Evolutionary conservation across 306 rosid species (phyloP), one percentile per base, ranked within the genome.

Genomic region (Fagus crenata): DNA sequence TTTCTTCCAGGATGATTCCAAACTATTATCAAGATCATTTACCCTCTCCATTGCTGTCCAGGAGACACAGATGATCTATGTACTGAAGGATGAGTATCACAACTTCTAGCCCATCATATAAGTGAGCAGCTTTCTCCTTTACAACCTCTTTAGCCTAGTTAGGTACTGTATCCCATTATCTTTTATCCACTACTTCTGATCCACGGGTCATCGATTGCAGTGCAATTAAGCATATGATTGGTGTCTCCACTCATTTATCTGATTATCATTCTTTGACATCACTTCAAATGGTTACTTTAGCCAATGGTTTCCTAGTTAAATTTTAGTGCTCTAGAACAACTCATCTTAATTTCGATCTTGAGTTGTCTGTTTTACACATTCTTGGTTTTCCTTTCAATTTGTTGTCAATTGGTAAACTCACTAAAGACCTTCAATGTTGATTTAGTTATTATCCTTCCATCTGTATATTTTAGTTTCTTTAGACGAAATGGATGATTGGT

Each of bases 371-470:
- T 17, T 36, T 70, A 15, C 37, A 53, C 1, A 31, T 15, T 32
- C 76, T 61, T 49, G 7, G 11, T 49, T 51, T 53, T 28, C 40
- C 65, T 17, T 72, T 72, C 37, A 72, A 14, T 72, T 49, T 53
- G 14, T 33, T 60, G 67, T 32, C 67, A 13, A 4, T 60, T 28
- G 11, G 8, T 9, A 46, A 14, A 46, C 51, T 46, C 11, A 46
- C 51, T 14, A 46, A 3, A 9, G 8, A 9, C 14, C 51, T 46
- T 46, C 11, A 9, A 14, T 46, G 51, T 9, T 46, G 51, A 2
- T 13, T 9, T 9, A 9, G 0, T 9, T 46, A 7, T 46, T 46
- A 9, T 14, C 51, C 4, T 9, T 46, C 14, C 28, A 22, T 9
- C 13, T 46, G 51, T 9, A 12, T 7, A 46, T 46, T 46, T 46